Conservation (phyloP, 176 grass and related monocot species). For the Musa itinerans region DNA sequence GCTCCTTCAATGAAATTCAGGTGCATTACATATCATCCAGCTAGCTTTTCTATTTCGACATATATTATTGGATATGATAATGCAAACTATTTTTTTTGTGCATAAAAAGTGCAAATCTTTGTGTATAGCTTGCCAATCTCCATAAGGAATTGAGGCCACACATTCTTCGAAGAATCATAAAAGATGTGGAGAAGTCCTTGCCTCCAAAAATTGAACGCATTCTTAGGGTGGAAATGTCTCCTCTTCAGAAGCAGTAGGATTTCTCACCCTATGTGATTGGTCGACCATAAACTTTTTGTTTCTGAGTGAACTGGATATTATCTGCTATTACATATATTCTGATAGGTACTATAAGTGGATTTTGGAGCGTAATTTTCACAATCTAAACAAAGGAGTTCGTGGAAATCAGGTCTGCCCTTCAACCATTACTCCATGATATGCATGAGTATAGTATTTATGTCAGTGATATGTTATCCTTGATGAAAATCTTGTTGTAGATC, state of each 20-base stretch:
- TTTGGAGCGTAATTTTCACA: slow-evolving; percentile 98
- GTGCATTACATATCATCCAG: slow-evolving; percentile 24
- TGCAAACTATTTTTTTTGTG: slow-evolving; percentile 4
- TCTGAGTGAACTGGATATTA: neutral
- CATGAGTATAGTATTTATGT: neutral
- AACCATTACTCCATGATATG: neutral
- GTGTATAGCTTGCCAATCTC: slow-evolving; percentile 79
- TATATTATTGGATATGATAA: neutral
- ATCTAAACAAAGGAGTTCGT: slow-evolving; percentile 97
- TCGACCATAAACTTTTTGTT: slow-evolving; percentile 4
- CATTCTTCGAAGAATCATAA: slow-evolving; percentile 92
- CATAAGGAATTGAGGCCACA: slow-evolving; percentile 96
- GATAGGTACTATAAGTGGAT: slow-evolving; percentile 99
- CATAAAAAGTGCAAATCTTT: slow-evolving; percentile 20
- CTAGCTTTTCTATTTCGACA: neutral
- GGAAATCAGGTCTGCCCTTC: slow-evolving; percentile 74
- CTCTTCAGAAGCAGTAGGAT: slow-evolving; percentile 89
- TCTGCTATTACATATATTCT: slow-evolving; percentile 4
- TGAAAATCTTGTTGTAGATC: no score
- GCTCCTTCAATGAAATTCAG: slow-evolving; percentile 89
- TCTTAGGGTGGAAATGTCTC: slow-evolving; percentile 93
- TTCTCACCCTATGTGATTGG: slow-evolving; percentile 5
- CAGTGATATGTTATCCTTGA: no score
- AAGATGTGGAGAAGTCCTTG: slow-evolving; percentile 97
- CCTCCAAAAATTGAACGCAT: slow-evolving; percentile 99